Evolutionary conservation across 805 yeast species (phyloP).

Genomic region (Ogataea siamensis): DNA sequence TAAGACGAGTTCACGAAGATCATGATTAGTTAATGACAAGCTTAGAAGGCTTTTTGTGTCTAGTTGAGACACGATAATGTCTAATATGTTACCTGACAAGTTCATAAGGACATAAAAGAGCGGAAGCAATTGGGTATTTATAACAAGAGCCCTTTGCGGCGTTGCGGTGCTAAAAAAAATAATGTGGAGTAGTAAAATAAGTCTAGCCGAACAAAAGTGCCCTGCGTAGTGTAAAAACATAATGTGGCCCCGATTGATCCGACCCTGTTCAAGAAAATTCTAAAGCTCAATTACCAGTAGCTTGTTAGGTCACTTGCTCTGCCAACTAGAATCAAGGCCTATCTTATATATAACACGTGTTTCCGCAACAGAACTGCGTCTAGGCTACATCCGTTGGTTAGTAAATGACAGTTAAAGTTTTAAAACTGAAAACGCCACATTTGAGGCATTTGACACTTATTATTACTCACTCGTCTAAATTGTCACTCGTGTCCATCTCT

Average conservation of each 20-base stretch:
- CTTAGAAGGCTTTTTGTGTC: conserved; percentile 8
- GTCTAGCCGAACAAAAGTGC: background rate
- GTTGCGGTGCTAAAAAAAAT: conserved; percentile 1
- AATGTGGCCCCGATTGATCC: no score
- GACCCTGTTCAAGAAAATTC: no score
- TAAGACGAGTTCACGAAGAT: conserved; percentile 11
- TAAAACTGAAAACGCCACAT: conserved; percentile 2
- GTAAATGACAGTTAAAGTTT: no score
- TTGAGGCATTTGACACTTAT: background rate
- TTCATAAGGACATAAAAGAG: background rate
- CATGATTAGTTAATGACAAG: conserved; percentile 11
- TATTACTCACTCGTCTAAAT: no score
- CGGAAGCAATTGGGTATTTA: conserved; percentile 1
- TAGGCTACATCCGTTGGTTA: no score
- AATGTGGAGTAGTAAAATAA: background rate
- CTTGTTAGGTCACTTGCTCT: no score
- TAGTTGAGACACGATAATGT: conserved; percentile 9
- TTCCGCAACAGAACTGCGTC: no score
- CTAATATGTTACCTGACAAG: conserved; percentile 15
- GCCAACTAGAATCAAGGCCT: no score
- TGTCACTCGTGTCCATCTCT: no score
- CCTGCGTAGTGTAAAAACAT: no score
- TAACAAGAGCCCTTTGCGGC: conserved; percentile 8
- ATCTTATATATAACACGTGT: no score
- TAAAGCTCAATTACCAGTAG: no score